Evolutionary conservation across 306 rosid species (phyloP), one percentile per base, ranked within the genome.

Genomic region (Pueraria montana): DNA sequence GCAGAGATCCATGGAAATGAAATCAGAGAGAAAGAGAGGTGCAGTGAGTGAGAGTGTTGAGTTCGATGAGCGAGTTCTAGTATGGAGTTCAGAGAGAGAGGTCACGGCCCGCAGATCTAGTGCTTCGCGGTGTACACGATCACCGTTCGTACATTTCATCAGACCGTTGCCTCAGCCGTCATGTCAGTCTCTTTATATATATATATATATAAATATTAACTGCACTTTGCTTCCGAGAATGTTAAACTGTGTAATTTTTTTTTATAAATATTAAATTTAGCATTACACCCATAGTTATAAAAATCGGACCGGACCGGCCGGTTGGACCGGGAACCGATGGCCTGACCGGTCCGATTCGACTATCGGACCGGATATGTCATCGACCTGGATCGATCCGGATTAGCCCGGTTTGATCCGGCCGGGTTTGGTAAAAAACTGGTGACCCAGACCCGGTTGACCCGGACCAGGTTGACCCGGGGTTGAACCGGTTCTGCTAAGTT

Each of bases 41-140:
- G 18, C 23, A 45, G 81, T 63, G 73, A 78, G 83, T 86, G 82
- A 56, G 79, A 24, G 70, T 74, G 87, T 24, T 79, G 85, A 78
- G 79, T 62, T 66, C 79, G 83, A 80, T 27, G 80, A 79, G 34
- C 56, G 76, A 78, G 82, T 52, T 38, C 18, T 66, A 56, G 50
- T 50, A 24, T 67, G 52, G 34, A 80, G 84, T 77, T 67, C 58
- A 23, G 56, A 63, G 81, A 73, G 67, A 72, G 81, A 68, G 40
- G 36, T 67, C 75, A 77, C 82, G 56, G 79, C 36, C 86, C 48
- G 80, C 49, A 42, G 87, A 90, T 90, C 92, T 61, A 80, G 85
- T 93, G 87, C 89, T 86, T 83, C 91, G 82, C 85, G 81, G 86
- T 65, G 77, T 63, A 82, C 27, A 50, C 49, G 24, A 77, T 71